Conservation (phyloP, 2,329 filamentous ascomycete species). For the Bipolaris cookei region DNA sequence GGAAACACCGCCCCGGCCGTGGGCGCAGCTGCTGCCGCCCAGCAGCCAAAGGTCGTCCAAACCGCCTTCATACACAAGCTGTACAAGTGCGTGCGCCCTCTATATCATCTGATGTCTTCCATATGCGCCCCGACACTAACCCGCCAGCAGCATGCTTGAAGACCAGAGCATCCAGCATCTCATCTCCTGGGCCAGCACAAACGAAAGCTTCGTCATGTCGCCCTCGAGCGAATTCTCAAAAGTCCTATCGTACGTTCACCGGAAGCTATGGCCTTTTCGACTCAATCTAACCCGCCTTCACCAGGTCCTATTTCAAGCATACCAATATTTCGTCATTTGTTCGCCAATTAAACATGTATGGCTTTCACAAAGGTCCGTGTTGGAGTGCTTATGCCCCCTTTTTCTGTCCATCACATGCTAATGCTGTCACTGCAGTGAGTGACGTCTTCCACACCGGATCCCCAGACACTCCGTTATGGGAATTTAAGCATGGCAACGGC, state of each 20-base stretch:
- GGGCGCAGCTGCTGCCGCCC: conserved; percentile 73
- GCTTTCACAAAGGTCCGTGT: conserved; percentile 90
- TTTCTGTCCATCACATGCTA: conserved; percentile 4
- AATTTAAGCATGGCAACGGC: conserved; percentile 97
- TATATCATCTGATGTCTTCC: not conserved
- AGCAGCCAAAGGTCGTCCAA: conserved; percentile 96
- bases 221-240: conserved; percentile 97
- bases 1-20: conserved; percentile 54
- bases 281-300: conserved; percentile 29
- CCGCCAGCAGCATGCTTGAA: conserved; percentile 81
- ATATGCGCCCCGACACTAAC: conserved; percentile 38
- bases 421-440: conserved; percentile 68
- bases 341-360: conserved; percentile 98
- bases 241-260: conserved; percentile 81
- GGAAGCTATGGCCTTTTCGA: conserved; percentile 31
- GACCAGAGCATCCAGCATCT: conserved; percentile 91
- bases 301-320: conserved; percentile 97
- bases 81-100: conserved; percentile 75
- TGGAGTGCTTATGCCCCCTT: not conserved
- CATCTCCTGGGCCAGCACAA: conserved; percentile 92
- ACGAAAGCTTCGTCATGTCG: conserved; percentile 99
- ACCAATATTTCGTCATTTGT: conserved; percentile 99
- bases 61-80: conserved; percentile 99
- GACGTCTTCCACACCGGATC: conserved; percentile 97
- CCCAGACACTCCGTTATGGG: conserved; percentile 93